Evolutionary conservation across 768 basidiomycete genomes (phyloP).

Genomic region (Mycena sanguinolenta): DNA sequence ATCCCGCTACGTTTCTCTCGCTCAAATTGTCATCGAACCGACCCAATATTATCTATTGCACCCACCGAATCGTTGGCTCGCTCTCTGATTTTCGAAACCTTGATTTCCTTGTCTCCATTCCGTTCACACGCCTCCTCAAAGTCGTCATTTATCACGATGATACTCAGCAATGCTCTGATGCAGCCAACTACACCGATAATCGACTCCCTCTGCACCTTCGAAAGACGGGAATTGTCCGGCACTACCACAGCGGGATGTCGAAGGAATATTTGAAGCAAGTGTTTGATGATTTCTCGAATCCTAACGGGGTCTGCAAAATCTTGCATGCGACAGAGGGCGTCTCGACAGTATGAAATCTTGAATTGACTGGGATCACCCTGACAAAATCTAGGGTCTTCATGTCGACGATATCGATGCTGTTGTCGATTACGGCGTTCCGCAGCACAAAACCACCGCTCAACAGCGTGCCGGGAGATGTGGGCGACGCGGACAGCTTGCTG

Average conservation of each 20-base stretch:
- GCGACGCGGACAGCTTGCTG: neutral
- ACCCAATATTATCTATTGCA: conserved; percentile 42
- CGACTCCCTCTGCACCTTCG: conserved; percentile 31
- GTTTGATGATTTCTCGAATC: conserved; percentile 35
- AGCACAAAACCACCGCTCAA: neutral
- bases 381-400: neutral
- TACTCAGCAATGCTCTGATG: conserved; percentile 25
- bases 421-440: conserved; percentile 2
- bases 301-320: conserved; percentile 26
- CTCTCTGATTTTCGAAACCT: conserved; percentile 42
- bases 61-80: conserved; percentile 2
- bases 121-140: conserved; percentile 12
- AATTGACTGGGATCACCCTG: too few relatives aligned
- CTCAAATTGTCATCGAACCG: conserved; percentile 41
- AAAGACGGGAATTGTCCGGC: conserved; percentile 35
- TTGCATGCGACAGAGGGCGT: conserved; percentile 26
- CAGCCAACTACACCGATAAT: conserved; percentile 23
- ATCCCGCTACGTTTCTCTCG: conserved; percentile 16
- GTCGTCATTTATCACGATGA: conserved; percentile 37
- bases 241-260: conserved; percentile 48
- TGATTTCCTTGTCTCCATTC: conserved; percentile 37
- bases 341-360: conserved; percentile 30
- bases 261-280: conserved; percentile 39
- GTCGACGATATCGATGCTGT: conserved; percentile 7
- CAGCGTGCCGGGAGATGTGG: conserved; percentile 7